Evolutionary conservation across 305 asterid genomes (phyloP).

Genomic region (Fraxinus floribunda): DNA sequence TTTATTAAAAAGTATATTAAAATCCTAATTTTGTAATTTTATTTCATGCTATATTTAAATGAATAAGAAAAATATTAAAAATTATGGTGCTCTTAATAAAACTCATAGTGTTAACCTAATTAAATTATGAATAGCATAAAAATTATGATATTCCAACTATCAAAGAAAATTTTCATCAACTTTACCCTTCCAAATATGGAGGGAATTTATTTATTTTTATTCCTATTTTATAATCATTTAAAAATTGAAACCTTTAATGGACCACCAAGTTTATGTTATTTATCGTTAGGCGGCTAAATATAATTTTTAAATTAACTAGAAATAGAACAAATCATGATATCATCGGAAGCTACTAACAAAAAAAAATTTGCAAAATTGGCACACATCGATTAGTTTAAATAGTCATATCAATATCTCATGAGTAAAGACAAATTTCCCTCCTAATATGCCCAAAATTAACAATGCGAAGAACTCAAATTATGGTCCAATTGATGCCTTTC

Average conservation of each 20-base stretch:
- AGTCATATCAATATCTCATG: slow-evolving; percentile 28
- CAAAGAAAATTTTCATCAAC: neutral
- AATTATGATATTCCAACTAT: neutral
- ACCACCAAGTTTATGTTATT: neutral
- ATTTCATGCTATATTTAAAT: too few species aligned
- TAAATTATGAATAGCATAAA: neutral
- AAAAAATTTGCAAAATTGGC: neutral
- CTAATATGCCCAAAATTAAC: slow-evolving; percentile 17
- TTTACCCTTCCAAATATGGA: neutral
- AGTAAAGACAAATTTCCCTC: slow-evolving; percentile 13
- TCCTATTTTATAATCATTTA: neutral
- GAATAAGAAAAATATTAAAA: too few species aligned
- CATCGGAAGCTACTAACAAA: neutral
- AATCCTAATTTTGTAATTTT: too few species aligned
- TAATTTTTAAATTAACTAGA: neutral
- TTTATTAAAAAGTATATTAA: too few species aligned
- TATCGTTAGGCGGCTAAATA: slow-evolving; percentile 25
- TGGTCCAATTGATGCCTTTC: slow-evolving; percentile 19
- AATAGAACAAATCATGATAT: neutral
- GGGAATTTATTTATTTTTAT: neutral
- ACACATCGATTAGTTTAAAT: neutral
- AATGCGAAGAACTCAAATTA: slow-evolving; percentile 22
- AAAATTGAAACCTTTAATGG: neutral
- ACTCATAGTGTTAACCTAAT: too few species aligned
- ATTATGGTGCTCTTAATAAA: too few species aligned